A percentile compares a stretch with the other conserved stretches of the same genome.
phyloP scores from a whole-genome alignment of 2,329 filamentous ascomycete species.

The Paraphoma sp. region DNA sequence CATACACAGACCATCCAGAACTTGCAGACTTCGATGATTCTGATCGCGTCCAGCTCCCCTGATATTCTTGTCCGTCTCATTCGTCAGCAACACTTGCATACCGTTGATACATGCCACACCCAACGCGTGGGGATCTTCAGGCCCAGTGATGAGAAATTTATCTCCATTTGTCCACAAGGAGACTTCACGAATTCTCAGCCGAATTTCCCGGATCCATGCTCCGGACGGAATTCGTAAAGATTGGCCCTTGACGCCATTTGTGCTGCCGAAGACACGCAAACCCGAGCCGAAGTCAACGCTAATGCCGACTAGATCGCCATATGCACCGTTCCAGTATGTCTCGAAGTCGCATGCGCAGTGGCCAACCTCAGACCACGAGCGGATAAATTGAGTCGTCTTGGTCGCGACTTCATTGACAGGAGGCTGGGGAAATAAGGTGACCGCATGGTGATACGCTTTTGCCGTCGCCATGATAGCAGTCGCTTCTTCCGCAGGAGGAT shows the following conservation, averaged over 20 bases:
- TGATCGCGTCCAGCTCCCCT: background rate
- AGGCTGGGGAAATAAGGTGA: constrained; percentile 13
- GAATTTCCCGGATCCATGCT: constrained; percentile 18
- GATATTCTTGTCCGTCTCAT: background rate
- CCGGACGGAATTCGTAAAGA: constrained; percentile 8
- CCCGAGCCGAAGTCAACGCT: constrained; percentile 10
- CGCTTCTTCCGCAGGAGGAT: constrained; percentile 8
- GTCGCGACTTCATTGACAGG: background rate
- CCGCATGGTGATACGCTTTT: constrained; percentile 7
- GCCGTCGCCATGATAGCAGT: constrained; percentile 9
- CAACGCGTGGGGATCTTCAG: background rate
- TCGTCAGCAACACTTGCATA: constrained; percentile 6
- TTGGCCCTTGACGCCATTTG: background rate
- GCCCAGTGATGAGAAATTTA: background rate
- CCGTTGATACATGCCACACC: background rate
- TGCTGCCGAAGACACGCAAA: constrained; percentile 15
- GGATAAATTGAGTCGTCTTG: constrained; percentile 14
- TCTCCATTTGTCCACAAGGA: background rate
- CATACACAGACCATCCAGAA: constrained; percentile 11
- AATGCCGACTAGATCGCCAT: constrained; percentile 13
- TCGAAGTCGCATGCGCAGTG: constrained; percentile 16
- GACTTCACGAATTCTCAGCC: background rate
- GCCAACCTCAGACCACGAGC: constrained; percentile 13
- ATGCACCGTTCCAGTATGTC: constrained; percentile 15
- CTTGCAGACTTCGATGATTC: constrained; percentile 1